Percentiles rank a stretch among this genome's conserved stretches.
phyloP scores from a whole-genome alignment of 139 green algal genomes.

The Closterium sp. region DNA sequence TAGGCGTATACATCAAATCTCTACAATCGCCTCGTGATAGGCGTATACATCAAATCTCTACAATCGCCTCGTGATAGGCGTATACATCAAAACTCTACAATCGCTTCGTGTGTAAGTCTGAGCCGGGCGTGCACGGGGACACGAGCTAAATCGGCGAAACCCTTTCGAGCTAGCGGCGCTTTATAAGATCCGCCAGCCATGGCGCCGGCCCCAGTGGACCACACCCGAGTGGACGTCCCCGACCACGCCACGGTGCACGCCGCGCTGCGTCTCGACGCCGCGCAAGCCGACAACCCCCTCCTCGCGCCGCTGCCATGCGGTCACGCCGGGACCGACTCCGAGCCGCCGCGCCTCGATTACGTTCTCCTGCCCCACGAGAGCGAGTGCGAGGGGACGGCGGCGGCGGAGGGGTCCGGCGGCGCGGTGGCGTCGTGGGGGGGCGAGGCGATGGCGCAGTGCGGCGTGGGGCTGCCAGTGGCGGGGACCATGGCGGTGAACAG shows the following conservation, averaged over 20 bases:
- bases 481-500: not conserved
- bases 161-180: not conserved
- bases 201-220: not conserved
- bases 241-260: not conserved
- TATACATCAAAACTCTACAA: too few relatives aligned
- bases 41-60: too few relatives aligned
- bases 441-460: not conserved
- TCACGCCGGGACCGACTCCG: too few relatives aligned
- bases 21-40: too few relatives aligned
- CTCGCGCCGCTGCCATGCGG: too few relatives aligned
- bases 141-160: not conserved
- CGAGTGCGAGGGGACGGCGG: too few relatives aligned
- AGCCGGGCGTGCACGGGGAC: too few relatives aligned
- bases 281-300: not conserved
- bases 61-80: too few relatives aligned
- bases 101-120: too few relatives aligned
- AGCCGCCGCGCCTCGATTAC: not conserved
- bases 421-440: not conserved
- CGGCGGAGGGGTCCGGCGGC: not conserved
- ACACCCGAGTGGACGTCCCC: not conserved
- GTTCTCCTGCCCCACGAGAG: not conserved
- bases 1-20: too few relatives aligned
- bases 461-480: slow-evolving; percentile 1
- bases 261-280: not conserved
- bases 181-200: not conserved